Conservation (phyloP, 305 asterid genomes). For the Fraxinus sp. region DNA sequence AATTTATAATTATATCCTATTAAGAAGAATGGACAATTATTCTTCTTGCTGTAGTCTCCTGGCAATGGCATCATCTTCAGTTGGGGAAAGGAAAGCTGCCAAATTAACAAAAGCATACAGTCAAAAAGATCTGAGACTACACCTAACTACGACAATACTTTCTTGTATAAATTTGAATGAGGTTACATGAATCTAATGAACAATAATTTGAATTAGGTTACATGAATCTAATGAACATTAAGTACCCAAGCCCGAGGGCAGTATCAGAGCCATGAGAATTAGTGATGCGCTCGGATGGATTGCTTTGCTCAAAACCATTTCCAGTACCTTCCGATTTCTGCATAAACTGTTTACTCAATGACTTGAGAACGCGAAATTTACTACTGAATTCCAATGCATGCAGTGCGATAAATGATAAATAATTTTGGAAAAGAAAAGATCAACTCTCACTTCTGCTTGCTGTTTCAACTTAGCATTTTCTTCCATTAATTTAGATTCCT, state of each 20-base stretch:
- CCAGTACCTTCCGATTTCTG: constrained; percentile 10
- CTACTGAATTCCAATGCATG: neutral
- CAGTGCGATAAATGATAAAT: neutral
- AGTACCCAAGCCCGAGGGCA: constrained; percentile 37
- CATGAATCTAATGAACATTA: neutral
- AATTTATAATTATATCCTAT: neutral
- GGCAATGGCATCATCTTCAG: constrained; percentile 13
- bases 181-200: too few species aligned
- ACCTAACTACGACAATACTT: neutral
- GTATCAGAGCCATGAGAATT: constrained; percentile 11
- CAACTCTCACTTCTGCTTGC: constrained; percentile 28
- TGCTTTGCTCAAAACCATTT: constrained; percentile 32
- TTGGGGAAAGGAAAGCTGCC: constrained; percentile 48
- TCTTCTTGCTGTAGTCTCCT: constrained; percentile 13
- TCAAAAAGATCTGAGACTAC: neutral
- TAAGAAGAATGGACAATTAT: neutral
- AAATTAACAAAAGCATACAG: neutral
- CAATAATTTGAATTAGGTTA: neutral
- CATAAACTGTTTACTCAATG: constrained; percentile 12
- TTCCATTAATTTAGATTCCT: constrained; percentile 42
- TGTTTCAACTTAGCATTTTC: constrained; percentile 38
- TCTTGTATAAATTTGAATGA: neutral
- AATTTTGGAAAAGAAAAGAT: neutral
- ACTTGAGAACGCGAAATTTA: neutral
- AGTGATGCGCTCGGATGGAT: constrained; percentile 39